A percentile compares a stretch with the other conserved stretches of the same genome.
Conservation (phyloP, 345 rosid species). For the Syzygium aqueum region DNA sequence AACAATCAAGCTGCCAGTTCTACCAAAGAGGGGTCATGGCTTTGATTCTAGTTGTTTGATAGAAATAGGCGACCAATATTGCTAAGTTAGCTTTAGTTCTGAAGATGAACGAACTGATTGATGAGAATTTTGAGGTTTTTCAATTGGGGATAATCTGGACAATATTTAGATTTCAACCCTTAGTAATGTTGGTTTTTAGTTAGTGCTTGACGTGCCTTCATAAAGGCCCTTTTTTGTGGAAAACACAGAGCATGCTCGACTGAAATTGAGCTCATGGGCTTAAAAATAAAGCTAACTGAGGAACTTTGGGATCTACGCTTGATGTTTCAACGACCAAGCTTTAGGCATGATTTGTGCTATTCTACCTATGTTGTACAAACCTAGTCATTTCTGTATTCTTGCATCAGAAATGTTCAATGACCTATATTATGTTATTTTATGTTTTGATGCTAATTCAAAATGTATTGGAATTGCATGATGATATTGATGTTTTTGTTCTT, state of each 20-base stretch:
- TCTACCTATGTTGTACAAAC: not conserved
- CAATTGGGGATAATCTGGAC: not conserved
- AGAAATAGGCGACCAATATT: not conserved
- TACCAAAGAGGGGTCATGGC: not conserved
- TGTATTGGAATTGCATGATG: not conserved
- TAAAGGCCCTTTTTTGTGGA: too few species aligned
- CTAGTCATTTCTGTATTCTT: not conserved
- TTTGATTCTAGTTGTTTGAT: not conserved
- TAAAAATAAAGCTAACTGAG: not conserved
- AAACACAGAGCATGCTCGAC: not conserved
- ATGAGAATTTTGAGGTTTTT: not conserved
- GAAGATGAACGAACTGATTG: not conserved
- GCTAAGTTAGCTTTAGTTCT: not conserved
- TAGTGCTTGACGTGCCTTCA: not conserved
- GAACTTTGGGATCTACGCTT: not conserved
- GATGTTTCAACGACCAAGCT: not conserved
- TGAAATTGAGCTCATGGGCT: not conserved
- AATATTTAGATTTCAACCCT: not conserved
- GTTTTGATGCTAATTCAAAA: not conserved
- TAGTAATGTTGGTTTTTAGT: not conserved
- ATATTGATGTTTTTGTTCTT: not conserved
- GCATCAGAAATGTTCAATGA: not conserved
- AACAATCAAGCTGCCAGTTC: not conserved
- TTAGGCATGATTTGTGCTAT: not conserved
- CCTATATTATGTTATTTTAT: not conserved